Conservation (phyloP, 2,329 filamentous ascomycete species). For the Fusarium tjaetaba region DNA sequence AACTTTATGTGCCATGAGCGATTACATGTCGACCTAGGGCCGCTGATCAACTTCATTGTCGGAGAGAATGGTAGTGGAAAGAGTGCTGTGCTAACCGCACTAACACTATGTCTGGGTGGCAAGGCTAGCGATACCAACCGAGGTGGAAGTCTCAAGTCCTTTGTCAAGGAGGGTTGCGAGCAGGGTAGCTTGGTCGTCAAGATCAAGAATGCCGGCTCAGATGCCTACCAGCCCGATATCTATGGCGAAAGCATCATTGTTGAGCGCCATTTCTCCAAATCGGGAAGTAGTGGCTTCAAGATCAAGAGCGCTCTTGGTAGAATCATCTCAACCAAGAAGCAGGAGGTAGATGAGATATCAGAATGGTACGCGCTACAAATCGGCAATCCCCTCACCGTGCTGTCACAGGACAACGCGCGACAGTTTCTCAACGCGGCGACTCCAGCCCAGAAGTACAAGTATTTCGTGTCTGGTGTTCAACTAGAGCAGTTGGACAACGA, state of each 20-base stretch:
- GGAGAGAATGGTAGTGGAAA: constrained; percentile 98
- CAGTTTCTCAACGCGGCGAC: constrained; percentile 91
- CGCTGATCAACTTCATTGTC: constrained; percentile 97
- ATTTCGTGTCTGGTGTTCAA: constrained; percentile 94
- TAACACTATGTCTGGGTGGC: constrained; percentile 93
- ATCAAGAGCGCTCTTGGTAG: constrained; percentile 78
- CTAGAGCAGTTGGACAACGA: constrained; percentile 92
- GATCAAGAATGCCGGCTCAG: constrained; percentile 89
- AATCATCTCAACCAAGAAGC: constrained; percentile 82
- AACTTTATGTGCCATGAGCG: constrained; percentile 98
- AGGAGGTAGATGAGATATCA: constrained; percentile 89
- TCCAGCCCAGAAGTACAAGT: constrained; percentile 89
- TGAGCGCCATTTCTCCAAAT: constrained; percentile 86
- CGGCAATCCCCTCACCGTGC: constrained; percentile 94
- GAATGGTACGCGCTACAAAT: constrained; percentile 95
- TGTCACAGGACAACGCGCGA: constrained; percentile 94
- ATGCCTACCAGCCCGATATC: constrained; percentile 82
- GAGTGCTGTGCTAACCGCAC: constrained; percentile 91
- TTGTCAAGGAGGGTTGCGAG: constrained; percentile 90
- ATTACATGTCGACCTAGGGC: constrained; percentile 85
- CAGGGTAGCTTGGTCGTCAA: constrained; percentile 80
- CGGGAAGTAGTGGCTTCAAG: constrained; percentile 84
- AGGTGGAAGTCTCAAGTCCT: constrained; percentile 85
- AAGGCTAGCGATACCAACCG: constrained; percentile 94
- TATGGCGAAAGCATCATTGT: constrained; percentile 89